Percentiles rank a stretch among this genome's conserved stretches.
Evolutionary conservation across 192 early-diverging fungal genomes (phyloP).

Genomic region (Gorgonomyces haynaldii): DNA sequence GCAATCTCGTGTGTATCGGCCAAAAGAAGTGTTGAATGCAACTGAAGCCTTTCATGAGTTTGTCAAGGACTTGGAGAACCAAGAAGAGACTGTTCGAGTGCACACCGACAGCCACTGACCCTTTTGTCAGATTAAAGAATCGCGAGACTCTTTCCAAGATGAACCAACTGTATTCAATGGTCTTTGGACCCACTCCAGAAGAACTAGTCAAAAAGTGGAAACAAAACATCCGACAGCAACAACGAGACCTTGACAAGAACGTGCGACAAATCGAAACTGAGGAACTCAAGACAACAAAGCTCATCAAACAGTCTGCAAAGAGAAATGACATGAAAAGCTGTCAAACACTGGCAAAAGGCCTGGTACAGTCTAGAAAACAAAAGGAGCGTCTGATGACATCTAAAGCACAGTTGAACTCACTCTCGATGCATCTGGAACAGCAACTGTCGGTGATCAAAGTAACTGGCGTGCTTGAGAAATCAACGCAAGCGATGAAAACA

Average conservation of each 20-base stretch:
- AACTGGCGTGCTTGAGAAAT: constrained; percentile 75
- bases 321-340: constrained; percentile 58
- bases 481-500: constrained; percentile 78
- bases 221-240: constrained; percentile 63
- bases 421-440: constrained; percentile 78
- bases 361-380: constrained; percentile 68
- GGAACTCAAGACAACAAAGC: constrained; percentile 66
- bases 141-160: too few relatives aligned
- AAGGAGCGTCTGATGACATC: constrained; percentile 68
- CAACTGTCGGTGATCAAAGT: constrained; percentile 85
- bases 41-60: constrained; percentile 33
- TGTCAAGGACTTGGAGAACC: constrained; percentile 42
- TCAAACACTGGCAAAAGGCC: constrained; percentile 7
- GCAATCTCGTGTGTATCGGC: too few relatives aligned
- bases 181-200: constrained; percentile 29
- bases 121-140: too few relatives aligned
- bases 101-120: too few relatives aligned
- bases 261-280: constrained; percentile 67
- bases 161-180: too few relatives aligned
- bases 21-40: too few relatives aligned
- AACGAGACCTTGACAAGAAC: constrained; percentile 78
- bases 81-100: constrained; percentile 55
- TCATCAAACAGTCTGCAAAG: constrained; percentile 79
- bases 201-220: constrained; percentile 81
- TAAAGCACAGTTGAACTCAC: constrained; percentile 88